These are phyloP conservation scores for Leccinellum albellum DNA, from an alignment of 768 basidiomycete genomes.

Conservation along the genomic window DNA sequence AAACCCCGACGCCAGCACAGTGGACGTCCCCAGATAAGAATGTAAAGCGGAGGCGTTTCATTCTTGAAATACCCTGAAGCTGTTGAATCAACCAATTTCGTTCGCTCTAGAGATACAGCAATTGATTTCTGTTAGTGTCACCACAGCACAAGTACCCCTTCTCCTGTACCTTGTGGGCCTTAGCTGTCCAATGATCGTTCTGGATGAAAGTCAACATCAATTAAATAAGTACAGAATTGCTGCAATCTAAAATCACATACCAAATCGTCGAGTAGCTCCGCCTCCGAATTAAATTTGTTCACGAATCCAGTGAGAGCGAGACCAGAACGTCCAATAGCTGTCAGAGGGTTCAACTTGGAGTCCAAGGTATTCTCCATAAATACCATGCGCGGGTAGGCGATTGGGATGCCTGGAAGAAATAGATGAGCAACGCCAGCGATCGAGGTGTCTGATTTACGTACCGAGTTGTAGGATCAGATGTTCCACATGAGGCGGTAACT, in stretches of 20 bases:
- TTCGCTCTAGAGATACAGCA: constrained; percentile 56
- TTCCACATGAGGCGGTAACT: constrained; percentile 63
- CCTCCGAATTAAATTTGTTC: constrained; percentile 88
- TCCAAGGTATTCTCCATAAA: constrained; percentile 79
- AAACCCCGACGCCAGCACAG: constrained; percentile 75
- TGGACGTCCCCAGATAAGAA: constrained; percentile 95
- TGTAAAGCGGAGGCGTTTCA: constrained; percentile 66
- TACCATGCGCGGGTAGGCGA: constrained; percentile 92
- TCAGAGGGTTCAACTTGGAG: constrained; percentile 81
- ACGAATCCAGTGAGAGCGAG: constrained; percentile 74
- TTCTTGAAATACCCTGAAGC: constrained; percentile 67
- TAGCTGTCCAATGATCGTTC: constrained; percentile 94
- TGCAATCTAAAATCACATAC: constrained; percentile 36
- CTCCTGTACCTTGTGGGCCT: constrained; percentile 60
- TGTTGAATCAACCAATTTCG: constrained; percentile 84
- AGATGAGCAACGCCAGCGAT: neutral
- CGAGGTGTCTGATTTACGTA: constrained; percentile 15
- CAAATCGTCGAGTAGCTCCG: constrained; percentile 91
- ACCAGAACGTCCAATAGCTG: constrained; percentile 66
- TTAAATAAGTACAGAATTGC: constrained; percentile 23
- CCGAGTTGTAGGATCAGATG: constrained; percentile 86
- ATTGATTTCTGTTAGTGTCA: neutral
- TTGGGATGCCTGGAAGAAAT: constrained; percentile 54
- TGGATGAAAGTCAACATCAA: constrained; percentile 50
- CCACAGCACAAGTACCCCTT: neutral